These are phyloP conservation scores for Bertia moriformis DNA, from an alignment of 2,329 filamentous ascomycete species.

Conservation along the genomic window DNA sequence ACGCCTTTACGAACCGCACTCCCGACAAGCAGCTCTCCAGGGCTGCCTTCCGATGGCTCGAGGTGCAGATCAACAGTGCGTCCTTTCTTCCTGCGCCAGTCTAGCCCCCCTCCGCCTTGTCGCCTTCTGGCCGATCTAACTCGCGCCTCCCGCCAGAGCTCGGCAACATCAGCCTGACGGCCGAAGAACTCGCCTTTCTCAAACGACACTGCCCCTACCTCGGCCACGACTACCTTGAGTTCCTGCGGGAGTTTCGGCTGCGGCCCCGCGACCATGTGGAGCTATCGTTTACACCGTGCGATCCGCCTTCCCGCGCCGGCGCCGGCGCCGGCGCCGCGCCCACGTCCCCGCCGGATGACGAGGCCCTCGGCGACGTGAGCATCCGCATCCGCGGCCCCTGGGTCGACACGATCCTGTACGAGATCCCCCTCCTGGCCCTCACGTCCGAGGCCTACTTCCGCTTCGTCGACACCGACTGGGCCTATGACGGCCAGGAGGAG, in stretches of 20 bases:
- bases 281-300: constrained; percentile 50
- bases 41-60: constrained; percentile 71
- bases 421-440: constrained; percentile 83
- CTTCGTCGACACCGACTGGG: constrained; percentile 89
- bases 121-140: constrained; percentile 4
- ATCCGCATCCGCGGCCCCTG: constrained; percentile 70
- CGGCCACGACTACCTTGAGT: constrained; percentile 61
- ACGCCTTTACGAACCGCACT: constrained; percentile 89
- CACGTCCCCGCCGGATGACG: constrained; percentile 48
- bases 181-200: constrained; percentile 70
- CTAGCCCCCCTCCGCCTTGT: constrained; percentile 1
- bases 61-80: constrained; percentile 67
- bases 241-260: constrained; percentile 68
- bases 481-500: constrained; percentile 72
- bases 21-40: constrained; percentile 82
- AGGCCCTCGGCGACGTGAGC: constrained; percentile 59
- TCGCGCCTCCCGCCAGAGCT: constrained; percentile 44
- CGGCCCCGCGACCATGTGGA: constrained; percentile 68
- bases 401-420: constrained; percentile 93
- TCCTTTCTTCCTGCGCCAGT: constrained; percentile 12
- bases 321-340: too few species aligned
- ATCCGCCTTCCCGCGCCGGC: too few species aligned
- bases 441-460: constrained; percentile 95
- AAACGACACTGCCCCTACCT: constrained; percentile 70
- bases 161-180: constrained; percentile 63